Percentiles rank a stretch among this genome's conserved stretches.
Evolutionary conservation across 148 eudicot species (phyloP).

Genomic region (Cornus kousa): DNA sequence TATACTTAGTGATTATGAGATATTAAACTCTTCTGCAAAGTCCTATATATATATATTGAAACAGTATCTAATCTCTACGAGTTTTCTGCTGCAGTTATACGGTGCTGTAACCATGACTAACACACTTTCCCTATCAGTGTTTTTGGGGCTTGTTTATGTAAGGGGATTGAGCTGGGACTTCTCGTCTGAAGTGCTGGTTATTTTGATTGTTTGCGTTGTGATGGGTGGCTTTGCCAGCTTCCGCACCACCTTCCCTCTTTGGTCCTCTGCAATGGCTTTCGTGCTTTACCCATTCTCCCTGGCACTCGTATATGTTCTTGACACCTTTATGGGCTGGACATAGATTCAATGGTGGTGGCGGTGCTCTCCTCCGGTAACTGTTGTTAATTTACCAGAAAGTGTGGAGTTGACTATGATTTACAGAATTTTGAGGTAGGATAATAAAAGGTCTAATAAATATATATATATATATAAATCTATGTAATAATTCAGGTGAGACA

Average conservation of each 20-base stretch:
- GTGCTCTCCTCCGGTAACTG: too few relatives aligned
- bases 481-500: too few relatives aligned
- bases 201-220: conserved; percentile 24
- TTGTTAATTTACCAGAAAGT: too few relatives aligned
- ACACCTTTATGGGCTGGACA: neutral
- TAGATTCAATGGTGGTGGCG: neutral
- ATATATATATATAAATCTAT: too few relatives aligned
- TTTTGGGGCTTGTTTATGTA: conserved; percentile 27
- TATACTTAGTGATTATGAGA: too few relatives aligned
- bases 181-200: conserved; percentile 32
- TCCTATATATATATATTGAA: too few relatives aligned
- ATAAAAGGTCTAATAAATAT: too few relatives aligned
- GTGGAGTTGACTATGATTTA: too few relatives aligned
- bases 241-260: conserved; percentile 27
- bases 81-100: conserved; percentile 28
- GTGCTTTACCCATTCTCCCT: conserved; percentile 32
- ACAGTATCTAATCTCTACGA: too few relatives aligned
- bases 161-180: conserved; percentile 35
- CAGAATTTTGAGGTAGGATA: too few relatives aligned
- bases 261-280: conserved; percentile 33
- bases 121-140: conserved; percentile 26
- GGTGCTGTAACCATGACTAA: conserved; percentile 42
- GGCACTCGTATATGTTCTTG: conserved; percentile 21
- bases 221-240: conserved; percentile 23
- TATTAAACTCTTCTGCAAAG: too few relatives aligned